A percentile compares a stretch with the other conserved stretches of the same genome.
Conservation (phyloP, 2,329 filamentous ascomycete genomes). For the Fusarium palustre region DNA sequence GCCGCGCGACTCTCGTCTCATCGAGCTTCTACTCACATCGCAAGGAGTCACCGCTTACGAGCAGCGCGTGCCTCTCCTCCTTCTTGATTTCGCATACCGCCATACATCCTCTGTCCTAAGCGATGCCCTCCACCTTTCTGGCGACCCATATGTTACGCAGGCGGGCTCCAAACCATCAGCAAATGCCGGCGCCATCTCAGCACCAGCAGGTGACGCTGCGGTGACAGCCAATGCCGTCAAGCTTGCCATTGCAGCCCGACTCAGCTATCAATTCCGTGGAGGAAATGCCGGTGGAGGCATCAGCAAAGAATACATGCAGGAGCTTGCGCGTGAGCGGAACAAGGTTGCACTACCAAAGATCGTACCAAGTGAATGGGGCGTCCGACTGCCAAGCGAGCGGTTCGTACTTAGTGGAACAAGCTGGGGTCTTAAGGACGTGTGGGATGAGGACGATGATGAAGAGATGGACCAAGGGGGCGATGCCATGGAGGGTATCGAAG, state of each 20-base stretch:
- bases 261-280: conserved; percentile 76
- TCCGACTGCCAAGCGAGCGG: conserved; percentile 73
- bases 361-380: conserved; percentile 73
- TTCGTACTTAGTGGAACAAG: conserved; percentile 75
- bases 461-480: conserved; percentile 55
- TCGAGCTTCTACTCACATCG: conserved; percentile 82
- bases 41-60: conserved; percentile 85
- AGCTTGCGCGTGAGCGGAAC: conserved; percentile 79
- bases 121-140: conserved; percentile 76
- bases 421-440: conserved; percentile 72
- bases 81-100: conserved; percentile 88
- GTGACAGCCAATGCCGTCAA: conserved; percentile 75
- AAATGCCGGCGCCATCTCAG: conserved; percentile 61
- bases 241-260: conserved; percentile 76
- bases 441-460: conserved; percentile 61
- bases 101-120: conserved; percentile 78
- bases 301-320: conserved; percentile 80
- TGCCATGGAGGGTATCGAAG: conserved; percentile 63
- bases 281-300: conserved; percentile 65
- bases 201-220: conserved; percentile 63
- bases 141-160: conserved; percentile 74
- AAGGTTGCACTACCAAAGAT: conserved; percentile 73
- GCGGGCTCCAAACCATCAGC: conserved; percentile 65
- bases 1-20: conserved; percentile 81
- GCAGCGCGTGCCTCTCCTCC: conserved; percentile 82